Evolutionary conservation across 805 yeast genomes (phyloP), one percentile per base, ranked within the genome.

Genomic region (Yamadazyma paraphyllophila): DNA sequence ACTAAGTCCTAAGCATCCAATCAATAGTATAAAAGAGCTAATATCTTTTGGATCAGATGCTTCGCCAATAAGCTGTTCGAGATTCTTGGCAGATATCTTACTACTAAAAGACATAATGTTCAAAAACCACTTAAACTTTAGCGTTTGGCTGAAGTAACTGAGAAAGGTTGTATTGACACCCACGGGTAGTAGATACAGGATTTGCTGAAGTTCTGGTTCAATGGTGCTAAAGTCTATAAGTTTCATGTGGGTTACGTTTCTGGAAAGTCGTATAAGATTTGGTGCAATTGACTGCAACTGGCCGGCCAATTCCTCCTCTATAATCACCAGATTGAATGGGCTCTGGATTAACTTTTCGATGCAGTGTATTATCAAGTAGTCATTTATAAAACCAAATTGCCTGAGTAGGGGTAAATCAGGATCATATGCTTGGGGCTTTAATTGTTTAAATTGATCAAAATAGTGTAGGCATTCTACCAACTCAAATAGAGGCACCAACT

Each of bases 81-180:
- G 27, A 13, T 34, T 9, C 13, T 36, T 16, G 12, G 41, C 26
- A 2, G 49, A 38, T 17, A 51, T 51, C 34, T 45, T 46, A 7
- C 47, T 41, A 2, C 48, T 41, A 14, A 49, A 46, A n/a, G 40
- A 44, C 38, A 51, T 43, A 14, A 51, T 10, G 37, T 43, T 49
- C n/a, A 51, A 38, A 31, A 51, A 51, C 36, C 41, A 40, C 20
- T 51, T 51, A 39, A 44, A 47, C 27, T 45, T 49, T 7, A 51
- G 20, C 12, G 38, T 31, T 38, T 34, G 31, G 16, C 25, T 24
- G 24, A 51, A 47, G 30, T 51, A 51, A 10, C 40, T 31, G 10
- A 41, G 37, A 37, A 51, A 51, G 2, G 41, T 26, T 9, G 30
- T 39, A n/a, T 44, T 48, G 2, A n/a, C 24, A 1, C 43, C 45